These are phyloP conservation scores for Aspergillus cejpii DNA, from an alignment of 2,329 filamentous ascomycete genomes.

Conservation along the genomic window DNA sequence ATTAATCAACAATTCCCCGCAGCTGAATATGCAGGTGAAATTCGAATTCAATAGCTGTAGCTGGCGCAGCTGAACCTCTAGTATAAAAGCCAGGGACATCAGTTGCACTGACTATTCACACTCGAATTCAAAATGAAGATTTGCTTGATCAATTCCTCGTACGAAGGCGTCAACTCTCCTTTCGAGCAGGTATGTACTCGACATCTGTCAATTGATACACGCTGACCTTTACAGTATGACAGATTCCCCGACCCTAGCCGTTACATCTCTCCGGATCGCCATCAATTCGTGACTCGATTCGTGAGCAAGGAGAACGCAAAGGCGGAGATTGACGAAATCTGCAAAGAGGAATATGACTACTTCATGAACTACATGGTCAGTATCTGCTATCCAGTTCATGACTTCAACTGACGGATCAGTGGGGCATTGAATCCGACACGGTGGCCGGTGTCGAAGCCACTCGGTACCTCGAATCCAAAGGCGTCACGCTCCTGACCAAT, in stretches of 20 bases:
- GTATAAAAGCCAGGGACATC: too few species aligned
- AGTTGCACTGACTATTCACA: too few species aligned
- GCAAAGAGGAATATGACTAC: slow-evolving; percentile 5
- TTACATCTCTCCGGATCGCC: slow-evolving; percentile 1
- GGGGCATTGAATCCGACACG: slow-evolving; percentile 1
- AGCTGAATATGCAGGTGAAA: too few species aligned
- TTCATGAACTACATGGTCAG: slow-evolving; percentile 8
- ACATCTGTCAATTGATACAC: neutral
- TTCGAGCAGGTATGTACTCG: neutral
- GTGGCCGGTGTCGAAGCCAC: slow-evolving; percentile 4
- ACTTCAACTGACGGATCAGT: neutral
- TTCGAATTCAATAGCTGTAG: too few species aligned
- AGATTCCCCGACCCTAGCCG: slow-evolving; percentile 3
- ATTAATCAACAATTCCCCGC: too few species aligned
- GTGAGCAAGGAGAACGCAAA: slow-evolving; percentile 3
- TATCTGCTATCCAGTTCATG: neutral
- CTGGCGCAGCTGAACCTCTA: too few species aligned
- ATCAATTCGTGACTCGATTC: slow-evolving; percentile 4
- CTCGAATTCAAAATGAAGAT: neutral
- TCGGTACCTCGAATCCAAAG: slow-evolving; percentile 8
- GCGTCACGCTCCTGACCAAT: slow-evolving; percentile 1
- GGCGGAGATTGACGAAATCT: slow-evolving; percentile 7
- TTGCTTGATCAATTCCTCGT: neutral
- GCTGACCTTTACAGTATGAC: neutral
- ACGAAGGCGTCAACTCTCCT: neutral